Conservation (phyloP, 176 grass and related monocot species). For the Carex littledalei region DNA sequence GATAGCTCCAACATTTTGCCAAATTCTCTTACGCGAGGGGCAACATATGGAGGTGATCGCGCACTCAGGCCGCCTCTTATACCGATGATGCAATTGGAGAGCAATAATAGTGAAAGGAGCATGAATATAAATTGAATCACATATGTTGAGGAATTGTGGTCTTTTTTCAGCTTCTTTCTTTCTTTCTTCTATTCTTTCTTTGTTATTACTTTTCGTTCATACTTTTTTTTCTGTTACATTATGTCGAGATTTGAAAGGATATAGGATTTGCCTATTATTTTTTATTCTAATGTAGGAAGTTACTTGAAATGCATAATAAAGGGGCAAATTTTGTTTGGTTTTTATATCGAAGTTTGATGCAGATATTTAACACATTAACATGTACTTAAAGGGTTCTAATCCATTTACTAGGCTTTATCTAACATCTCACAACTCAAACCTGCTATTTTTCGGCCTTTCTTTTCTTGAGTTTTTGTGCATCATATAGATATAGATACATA, state of each 20-base stretch:
- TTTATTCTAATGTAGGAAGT: not conserved
- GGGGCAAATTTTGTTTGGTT: not conserved
- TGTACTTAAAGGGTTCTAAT: not conserved
- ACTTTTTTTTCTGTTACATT: not conserved
- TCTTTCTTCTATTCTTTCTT: not conserved
- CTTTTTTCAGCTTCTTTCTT: not conserved
- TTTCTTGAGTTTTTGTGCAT: not conserved
- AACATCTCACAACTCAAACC: not conserved
- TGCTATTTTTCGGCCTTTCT: not conserved
- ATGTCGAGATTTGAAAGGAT: not conserved
- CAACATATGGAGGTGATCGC: slow-evolving; percentile 10
- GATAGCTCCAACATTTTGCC: not conserved
- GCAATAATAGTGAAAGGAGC: not conserved
- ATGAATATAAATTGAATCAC: not conserved
- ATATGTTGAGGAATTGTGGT: not conserved
- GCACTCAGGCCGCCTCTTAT: slow-evolving; percentile 57
- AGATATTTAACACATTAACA: not conserved
- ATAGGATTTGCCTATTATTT: not conserved
- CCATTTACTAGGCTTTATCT: not conserved
- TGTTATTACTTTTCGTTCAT: slow-evolving; percentile 6
- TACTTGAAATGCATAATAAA: not conserved
- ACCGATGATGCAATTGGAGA: slow-evolving; percentile 41
- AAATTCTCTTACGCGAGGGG: slow-evolving; percentile 3
- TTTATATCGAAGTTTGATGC: not conserved
- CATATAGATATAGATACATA: no score